A percentile compares a stretch with the other conserved stretches of the same genome.
These are phyloP conservation scores for Lactarius akahatsu DNA, from an alignment of 768 basidiomycete genomes.

Conservation along the genomic window DNA sequence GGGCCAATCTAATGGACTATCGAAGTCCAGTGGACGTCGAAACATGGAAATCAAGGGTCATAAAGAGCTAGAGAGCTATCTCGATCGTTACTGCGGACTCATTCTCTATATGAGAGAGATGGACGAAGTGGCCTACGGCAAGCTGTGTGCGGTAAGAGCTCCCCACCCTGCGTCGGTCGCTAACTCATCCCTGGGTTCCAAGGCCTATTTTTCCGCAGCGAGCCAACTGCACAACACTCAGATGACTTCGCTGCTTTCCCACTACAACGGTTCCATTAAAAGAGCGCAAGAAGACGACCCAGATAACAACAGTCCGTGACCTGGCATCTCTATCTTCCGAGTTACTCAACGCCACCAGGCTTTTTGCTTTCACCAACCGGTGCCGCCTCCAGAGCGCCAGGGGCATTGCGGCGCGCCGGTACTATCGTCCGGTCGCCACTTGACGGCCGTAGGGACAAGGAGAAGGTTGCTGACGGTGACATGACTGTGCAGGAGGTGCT, in stretches of 20 bases:
- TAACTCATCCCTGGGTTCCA: neutral
- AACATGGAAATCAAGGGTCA: slow-evolving; percentile 60
- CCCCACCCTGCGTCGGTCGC: neutral
- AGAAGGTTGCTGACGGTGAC: slow-evolving; percentile 56
- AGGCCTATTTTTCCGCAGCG: slow-evolving; percentile 89
- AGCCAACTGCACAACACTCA: slow-evolving; percentile 82
- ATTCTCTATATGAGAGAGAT: slow-evolving; percentile 95
- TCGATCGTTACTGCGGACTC: slow-evolving; percentile 85
- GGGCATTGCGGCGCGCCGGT: slow-evolving; percentile 75
- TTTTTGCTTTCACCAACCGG: slow-evolving; percentile 37
- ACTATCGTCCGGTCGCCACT: slow-evolving; percentile 80
- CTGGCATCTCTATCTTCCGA: neutral
- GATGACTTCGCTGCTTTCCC: slow-evolving; percentile 67
- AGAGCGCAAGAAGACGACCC: slow-evolving; percentile 75
- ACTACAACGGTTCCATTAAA: slow-evolving; percentile 59
- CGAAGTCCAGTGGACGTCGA: slow-evolving; percentile 42
- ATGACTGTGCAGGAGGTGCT: slow-evolving; percentile 69
- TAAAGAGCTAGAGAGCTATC: slow-evolving; percentile 71
- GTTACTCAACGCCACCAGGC: slow-evolving; percentile 21
- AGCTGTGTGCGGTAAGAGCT: slow-evolving; percentile 78
- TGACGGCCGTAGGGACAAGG: slow-evolving; percentile 57
- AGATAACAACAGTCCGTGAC: slow-evolving; percentile 37
- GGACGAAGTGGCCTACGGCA: slow-evolving; percentile 86
- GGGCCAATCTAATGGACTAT: slow-evolving; percentile 59
- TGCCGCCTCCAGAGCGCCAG: slow-evolving; percentile 49